Conservation (phyloP, 2,329 filamentous ascomycete genomes). For the Exophiala mesophila region DNA sequence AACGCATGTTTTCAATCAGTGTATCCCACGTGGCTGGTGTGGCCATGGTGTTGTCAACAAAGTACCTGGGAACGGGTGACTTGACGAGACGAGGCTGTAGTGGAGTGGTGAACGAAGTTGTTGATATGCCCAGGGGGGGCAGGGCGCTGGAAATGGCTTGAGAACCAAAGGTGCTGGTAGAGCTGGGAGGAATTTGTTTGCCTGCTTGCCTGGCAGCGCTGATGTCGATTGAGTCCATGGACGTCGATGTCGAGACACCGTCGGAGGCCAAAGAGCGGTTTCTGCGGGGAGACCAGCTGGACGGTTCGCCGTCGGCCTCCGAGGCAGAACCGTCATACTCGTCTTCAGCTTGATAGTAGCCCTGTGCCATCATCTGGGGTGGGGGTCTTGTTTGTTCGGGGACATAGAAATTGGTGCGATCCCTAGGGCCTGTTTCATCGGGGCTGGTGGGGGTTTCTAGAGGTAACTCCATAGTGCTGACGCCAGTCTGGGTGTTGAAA, state of each 20-base stretch:
- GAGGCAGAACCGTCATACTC: constrained; percentile 90
- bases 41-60: constrained; percentile 83
- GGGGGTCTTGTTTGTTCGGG: constrained; percentile 87
- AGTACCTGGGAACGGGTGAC: constrained; percentile 65
- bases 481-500: constrained; percentile 95
- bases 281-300: constrained; percentile 63
- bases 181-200: constrained; percentile 5
- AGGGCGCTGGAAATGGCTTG: constrained; percentile 31
- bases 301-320: constrained; percentile 73
- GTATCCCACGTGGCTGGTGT: constrained; percentile 82
- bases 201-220: constrained; percentile 21
- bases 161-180: constrained; percentile 14
- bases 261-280: constrained; percentile 64
- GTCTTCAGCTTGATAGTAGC: constrained; percentile 69
- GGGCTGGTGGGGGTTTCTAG: constrained; percentile 79
- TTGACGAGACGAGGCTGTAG: constrained; percentile 40
- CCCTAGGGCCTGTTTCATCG: constrained; percentile 77
- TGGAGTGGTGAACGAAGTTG: constrained; percentile 52
- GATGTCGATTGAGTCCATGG: constrained; percentile 70
- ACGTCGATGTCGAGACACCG: constrained; percentile 77
- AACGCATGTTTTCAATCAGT: constrained; percentile 88
- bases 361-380: constrained; percentile 82
- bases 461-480: constrained; percentile 89
- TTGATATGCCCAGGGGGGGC: constrained; percentile 45
- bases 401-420: constrained; percentile 81